Percentiles rank a stretch among this genome's conserved stretches.
Evolutionary conservation across 106 monocot genomes (phyloP).

Genomic region (Phalaenopsis aphrodite): DNA sequence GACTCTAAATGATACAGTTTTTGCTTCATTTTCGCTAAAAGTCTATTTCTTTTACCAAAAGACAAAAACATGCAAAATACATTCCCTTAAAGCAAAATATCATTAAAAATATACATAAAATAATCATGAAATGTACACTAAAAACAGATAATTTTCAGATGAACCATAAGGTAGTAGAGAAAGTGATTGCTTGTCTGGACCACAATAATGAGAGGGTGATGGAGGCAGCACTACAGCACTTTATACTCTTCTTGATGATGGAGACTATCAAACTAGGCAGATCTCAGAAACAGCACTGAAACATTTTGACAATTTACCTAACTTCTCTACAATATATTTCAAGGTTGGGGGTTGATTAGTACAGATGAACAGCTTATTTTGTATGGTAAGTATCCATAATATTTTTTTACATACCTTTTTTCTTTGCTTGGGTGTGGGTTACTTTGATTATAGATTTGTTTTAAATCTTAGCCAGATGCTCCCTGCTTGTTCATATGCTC

Average conservation of each 20-base stretch:
- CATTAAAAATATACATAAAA: too few relatives aligned
- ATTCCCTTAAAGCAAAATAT: too few relatives aligned
- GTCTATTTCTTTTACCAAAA: too few relatives aligned
- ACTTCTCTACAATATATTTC: constrained; percentile 79
- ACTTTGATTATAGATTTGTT: constrained; percentile 5
- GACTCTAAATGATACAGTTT: too few relatives aligned
- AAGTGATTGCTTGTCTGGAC: constrained; percentile 74
- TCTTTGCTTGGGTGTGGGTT: background rate
- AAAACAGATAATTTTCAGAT: too few relatives aligned
- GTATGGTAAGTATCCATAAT: constrained; percentile 7
- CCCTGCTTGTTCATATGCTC: background rate
- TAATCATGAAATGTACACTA: too few relatives aligned
- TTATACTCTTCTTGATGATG: constrained; percentile 59
- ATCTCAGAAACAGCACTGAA: constrained; percentile 81
- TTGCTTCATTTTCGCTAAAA: too few relatives aligned
- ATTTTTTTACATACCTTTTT: background rate
- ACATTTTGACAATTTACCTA: constrained; percentile 76
- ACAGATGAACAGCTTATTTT: background rate
- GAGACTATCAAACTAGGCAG: constrained; percentile 67
- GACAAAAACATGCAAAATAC: too few relatives aligned
- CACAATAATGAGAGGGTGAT: constrained; percentile 69
- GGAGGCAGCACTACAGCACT: constrained; percentile 67
- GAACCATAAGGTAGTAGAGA: constrained; percentile 39
- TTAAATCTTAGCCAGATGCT: background rate
- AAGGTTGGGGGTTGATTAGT: constrained; percentile 24